A percentile compares a stretch with the other conserved stretches of the same genome.
These are phyloP conservation scores for Auriscalpium vulgare DNA, from an alignment of 768 basidiomycete genomes.

Conservation along the genomic window DNA sequence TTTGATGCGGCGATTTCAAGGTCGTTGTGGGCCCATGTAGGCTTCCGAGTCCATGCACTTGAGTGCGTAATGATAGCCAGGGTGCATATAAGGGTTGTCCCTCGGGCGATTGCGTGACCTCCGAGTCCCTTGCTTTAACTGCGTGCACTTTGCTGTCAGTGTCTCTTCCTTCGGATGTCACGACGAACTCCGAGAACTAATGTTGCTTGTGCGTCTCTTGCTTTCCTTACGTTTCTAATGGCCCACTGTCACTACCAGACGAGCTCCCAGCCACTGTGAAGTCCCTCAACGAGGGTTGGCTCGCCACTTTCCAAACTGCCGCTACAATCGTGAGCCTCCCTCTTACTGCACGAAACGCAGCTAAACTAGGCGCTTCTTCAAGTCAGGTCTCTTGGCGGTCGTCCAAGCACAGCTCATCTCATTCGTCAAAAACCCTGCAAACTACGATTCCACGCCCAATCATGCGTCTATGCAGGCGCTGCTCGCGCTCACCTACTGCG, in stretches of 20 bases:
- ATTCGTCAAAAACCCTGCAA: slow-evolving; percentile 3
- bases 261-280: slow-evolving; percentile 14
- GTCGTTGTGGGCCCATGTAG: no score
- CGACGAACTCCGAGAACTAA: slow-evolving; percentile 4
- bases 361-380: not conserved
- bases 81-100: no score
- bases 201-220: slow-evolving; percentile 6
- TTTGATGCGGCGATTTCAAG: no score
- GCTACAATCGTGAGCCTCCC: not conserved
- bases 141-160: not conserved
- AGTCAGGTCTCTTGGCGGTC: slow-evolving; percentile 11
- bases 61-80: no score
- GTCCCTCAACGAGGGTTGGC: slow-evolving; percentile 11
- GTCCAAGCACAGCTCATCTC: slow-evolving; percentile 11
- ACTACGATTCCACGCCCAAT: not conserved
- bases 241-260: slow-evolving; percentile 2
- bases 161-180: no score
- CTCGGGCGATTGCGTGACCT: no score
- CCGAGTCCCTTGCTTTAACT: not conserved
- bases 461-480: slow-evolving; percentile 1
- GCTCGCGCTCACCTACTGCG: slow-evolving; percentile 8
- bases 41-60: no score
- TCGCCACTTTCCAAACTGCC: slow-evolving; percentile 8
- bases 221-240: not conserved
- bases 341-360: not conserved